Base-by-base conservation (phyloP, 225 moss, liverwort and hornwort genomes). In the Ulota crispa region DNA sequence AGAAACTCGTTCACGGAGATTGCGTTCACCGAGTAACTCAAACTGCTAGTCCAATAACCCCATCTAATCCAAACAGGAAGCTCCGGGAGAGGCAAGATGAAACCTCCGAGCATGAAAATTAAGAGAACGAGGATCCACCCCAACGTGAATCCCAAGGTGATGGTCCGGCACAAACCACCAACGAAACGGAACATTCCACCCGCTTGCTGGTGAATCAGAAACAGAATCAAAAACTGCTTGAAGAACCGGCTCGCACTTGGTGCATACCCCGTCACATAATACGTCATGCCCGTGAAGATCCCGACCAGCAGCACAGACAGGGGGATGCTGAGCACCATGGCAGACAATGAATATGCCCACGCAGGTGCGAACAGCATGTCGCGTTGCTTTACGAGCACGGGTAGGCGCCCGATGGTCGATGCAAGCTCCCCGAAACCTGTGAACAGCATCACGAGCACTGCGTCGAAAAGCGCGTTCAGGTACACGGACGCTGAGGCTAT, bases 361-460 rank as follows among this genome's bases (percentile, higher is more conserved):
- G 92, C 86, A 9, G 96, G 96, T 24, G 91, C 86, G 72, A 96
- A 94, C n/a, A 94, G 91, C 84, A 94, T 82, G 69, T 93, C 88
- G 14, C 94, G 93, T 59, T 96, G 94, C 76, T 86, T 87, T 26
- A 91, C 77, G 18, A 92, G 89, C 16, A 94, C 90, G 1, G 96
- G 94, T 18, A 96, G 87, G 36, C 94, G 89, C 5, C 69, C 66
- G 27, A 91, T 91, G 18, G 91, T 90, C 81, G 90, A 59, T 7
- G 92, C 82, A 2, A 96, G 88, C 76, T 96, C 94, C 7, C 93
- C 91, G 26, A 91, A 94, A 7, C 94, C 96, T 9, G 93, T 93
- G 64, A 94, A 96, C 93, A 94, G 77, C 60, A 96, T 80, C 74
- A 84, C 85, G 9, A 90, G 69, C 9, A 92, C 73, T 3, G 91